Evolutionary conservation across 257 asterid genomes (phyloP).

Genomic region (Ajuga chamaepitys): DNA sequence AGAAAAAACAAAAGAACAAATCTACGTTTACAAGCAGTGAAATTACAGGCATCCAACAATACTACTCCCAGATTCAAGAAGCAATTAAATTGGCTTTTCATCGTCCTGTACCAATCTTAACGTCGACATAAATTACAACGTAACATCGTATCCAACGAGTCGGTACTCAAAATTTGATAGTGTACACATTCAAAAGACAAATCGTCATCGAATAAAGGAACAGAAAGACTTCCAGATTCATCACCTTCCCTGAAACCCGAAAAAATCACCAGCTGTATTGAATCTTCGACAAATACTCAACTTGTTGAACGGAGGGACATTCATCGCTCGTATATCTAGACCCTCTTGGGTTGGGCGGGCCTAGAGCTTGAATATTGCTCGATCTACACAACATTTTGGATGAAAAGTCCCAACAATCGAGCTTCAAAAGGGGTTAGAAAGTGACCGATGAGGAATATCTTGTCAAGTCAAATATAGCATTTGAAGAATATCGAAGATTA

Average conservation of each 20-base stretch:
- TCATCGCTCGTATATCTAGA: neutral
- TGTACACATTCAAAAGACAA: neutral
- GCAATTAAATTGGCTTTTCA: no score
- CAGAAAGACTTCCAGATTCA: neutral
- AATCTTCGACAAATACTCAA: neutral
- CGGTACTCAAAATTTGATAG: neutral
- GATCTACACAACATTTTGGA: neutral
- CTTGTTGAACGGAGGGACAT: no score
- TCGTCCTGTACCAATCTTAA: no score
- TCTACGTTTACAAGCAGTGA: no score
- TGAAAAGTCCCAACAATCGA: neutral
- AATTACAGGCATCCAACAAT: no score
- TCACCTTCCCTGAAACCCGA: neutral
- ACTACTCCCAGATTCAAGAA: no score
- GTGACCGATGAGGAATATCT: no score
- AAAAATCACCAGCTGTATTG: neutral
- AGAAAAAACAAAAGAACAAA: no score
- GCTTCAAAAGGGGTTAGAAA: neutral
- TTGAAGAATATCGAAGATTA: neutral
- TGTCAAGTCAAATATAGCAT: neutral
- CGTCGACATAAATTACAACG: no score
- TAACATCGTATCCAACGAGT: no score
- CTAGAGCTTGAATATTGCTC: neutral
- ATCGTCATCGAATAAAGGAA: neutral
- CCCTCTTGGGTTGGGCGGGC: neutral